Evolutionary conservation across 2,329 filamentous ascomycete species (phyloP), one percentile per base, ranked within the genome.

Genomic region (Exophiala aquamarina): DNA sequence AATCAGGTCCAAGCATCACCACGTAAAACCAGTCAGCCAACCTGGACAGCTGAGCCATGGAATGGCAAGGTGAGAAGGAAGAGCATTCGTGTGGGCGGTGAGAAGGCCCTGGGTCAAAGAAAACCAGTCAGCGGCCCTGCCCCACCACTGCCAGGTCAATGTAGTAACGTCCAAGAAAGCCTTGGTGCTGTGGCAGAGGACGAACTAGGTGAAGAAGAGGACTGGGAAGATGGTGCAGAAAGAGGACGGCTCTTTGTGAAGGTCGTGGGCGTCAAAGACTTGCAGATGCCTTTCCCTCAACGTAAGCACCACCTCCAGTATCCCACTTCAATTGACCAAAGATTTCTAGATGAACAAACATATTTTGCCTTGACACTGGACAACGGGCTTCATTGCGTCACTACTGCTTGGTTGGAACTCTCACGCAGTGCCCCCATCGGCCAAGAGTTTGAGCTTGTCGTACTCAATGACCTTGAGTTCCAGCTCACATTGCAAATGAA

Each of bases 321-420:
- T 19, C n/a, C 19, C 17, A 9, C 38, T 40, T 6, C 4, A 36
- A 23, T 19, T 35, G 32, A 61, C 70, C 60, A 70, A 56, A 32
- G 38, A 3, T 4, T 35, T 39, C 6, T 56, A 93, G 89, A 87
- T 62, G 91, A 97, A 69, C 84, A 89, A 44, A 89, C 89, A 2
- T 93, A 89, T 79, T 98, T 98, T 72, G 91, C 92, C 60, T 79
- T 98, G 9, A 98, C 93, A 0, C 79, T 98, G n/a, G 93, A 98
- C 68, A 98, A 98, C 56, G 93, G 93, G 19, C 82, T 98, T 1
- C 93, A 98, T 66, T 98, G 93, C 62, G 93, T 98, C 13, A 98
- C 93, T 0, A 98, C 93, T 3, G 86, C 90, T 1, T 96, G 90
- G 88, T 77, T 97, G 7, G 93, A 98, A 67, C 76, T 98, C 50